phyloP scores from a whole-genome alignment of 352 stramenopile genomes.

The Globisporangium solare region DNA sequence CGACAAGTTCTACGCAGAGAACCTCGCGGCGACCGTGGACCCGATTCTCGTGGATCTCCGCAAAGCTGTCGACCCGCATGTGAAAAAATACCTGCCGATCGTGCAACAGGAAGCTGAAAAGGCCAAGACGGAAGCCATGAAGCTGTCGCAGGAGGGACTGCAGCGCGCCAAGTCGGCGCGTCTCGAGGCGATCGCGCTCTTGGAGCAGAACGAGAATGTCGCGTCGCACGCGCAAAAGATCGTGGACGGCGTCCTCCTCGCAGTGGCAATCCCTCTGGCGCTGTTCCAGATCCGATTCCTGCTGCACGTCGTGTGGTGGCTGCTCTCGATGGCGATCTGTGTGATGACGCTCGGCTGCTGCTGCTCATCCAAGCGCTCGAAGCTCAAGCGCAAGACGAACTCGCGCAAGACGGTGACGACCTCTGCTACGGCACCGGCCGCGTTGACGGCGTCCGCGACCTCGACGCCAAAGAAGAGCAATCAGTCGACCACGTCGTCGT shows the following conservation, averaged over 20 bases:
- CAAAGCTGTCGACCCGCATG: slow-evolving; percentile 40
- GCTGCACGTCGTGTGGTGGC: slow-evolving; percentile 51
- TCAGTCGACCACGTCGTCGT: neutral
- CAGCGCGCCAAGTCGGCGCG: slow-evolving; percentile 40
- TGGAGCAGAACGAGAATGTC: slow-evolving; percentile 60
- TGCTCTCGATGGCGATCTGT: slow-evolving; percentile 45
- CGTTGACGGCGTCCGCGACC: too few species aligned
- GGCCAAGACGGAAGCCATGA: slow-evolving; percentile 27
- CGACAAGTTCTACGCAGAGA: slow-evolving; percentile 61
- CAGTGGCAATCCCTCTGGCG: slow-evolving; percentile 43
- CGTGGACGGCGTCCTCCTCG: slow-evolving; percentile 49
- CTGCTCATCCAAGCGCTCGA: slow-evolving; percentile 18
- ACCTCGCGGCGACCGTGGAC: slow-evolving; percentile 59
- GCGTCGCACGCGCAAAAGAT: slow-evolving; percentile 60
- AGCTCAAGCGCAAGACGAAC: slow-evolving; percentile 32
- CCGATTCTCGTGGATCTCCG: slow-evolving; percentile 54
- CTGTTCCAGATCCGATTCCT: slow-evolving; percentile 43
- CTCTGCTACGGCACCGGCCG: too few species aligned
- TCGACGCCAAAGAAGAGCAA: too few species aligned
- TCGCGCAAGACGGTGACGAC: slow-evolving; percentile 23
- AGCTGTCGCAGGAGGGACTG: slow-evolving; percentile 41
- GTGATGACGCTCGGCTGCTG: slow-evolving; percentile 54
- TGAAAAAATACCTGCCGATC: slow-evolving; percentile 50
- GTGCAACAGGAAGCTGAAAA: slow-evolving; percentile 40
- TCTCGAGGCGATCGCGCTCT: slow-evolving; percentile 41